These are phyloP conservation scores for Colletotrichum lini DNA, from an alignment of 2,329 filamentous ascomycete species.

Conservation along the genomic window DNA sequence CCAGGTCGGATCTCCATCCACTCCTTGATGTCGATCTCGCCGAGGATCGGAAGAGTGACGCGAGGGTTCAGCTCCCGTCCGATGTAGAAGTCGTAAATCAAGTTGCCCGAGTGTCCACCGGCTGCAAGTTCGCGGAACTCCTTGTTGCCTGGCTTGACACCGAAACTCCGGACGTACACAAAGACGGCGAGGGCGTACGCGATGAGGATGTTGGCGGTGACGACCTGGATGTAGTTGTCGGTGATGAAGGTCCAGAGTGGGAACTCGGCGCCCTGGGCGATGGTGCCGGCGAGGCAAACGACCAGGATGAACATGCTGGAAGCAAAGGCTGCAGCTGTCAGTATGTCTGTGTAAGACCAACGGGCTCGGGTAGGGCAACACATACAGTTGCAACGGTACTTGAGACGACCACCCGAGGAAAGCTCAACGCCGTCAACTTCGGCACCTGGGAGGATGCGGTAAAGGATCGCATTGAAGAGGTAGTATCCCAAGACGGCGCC, in stretches of 20 bases:
- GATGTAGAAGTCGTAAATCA: conserved; percentile 95
- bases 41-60: conserved; percentile 81
- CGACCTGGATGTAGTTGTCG: conserved; percentile 89
- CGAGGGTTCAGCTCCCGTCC: conserved; percentile 96
- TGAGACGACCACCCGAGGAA: conserved; percentile 78
- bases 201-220: conserved; percentile 87
- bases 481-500: conserved; percentile 85
- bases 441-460: conserved; percentile 82
- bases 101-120: conserved; percentile 86
- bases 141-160: conserved; percentile 81
- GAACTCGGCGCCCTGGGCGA: conserved; percentile 84
- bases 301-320: conserved; percentile 82
- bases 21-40: conserved; percentile 90
- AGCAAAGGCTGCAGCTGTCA: conserved; percentile 72
- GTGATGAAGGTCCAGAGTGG: conserved; percentile 93
- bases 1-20: conserved; percentile 94
- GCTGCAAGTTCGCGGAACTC: conserved; percentile 83
- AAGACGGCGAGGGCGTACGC: conserved; percentile 80
- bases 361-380: neutral
- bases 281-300: conserved; percentile 81
- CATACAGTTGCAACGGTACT: conserved; percentile 85
- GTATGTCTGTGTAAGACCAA: neutral
- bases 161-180: conserved; percentile 87
- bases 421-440: conserved; percentile 80
- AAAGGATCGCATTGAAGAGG: conserved; percentile 79